A percentile compares a stretch with the other conserved stretches of the same genome.
These are phyloP conservation scores for Cylindrotheca fusiformis DNA, from an alignment of 108 stramenopile species.

Conservation along the genomic window DNA sequence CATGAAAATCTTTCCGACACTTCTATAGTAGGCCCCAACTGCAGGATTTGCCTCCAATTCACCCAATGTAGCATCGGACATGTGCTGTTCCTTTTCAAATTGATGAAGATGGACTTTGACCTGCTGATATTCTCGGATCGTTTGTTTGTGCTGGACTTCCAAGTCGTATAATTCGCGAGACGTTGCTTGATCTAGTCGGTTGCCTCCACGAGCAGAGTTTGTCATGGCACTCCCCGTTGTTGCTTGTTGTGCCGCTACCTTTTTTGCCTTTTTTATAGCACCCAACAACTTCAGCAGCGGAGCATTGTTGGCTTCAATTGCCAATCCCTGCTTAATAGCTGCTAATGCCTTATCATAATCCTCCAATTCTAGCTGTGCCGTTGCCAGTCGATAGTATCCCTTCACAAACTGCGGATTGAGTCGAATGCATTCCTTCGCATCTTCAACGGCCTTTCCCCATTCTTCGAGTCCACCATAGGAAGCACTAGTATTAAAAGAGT, in stretches of 20 bases:
- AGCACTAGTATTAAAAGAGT: conserved; percentile 44
- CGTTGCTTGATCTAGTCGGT: conserved; percentile 30
- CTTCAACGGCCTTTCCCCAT: conserved; percentile 64
- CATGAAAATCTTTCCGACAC: conserved; percentile 87
- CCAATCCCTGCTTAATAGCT: conserved; percentile 79
- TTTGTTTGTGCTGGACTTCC: conserved; percentile 60
- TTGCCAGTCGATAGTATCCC: conserved; percentile 90
- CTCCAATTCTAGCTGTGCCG: conserved; percentile 75
- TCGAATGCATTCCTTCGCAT: conserved; percentile 92
- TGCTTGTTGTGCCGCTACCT: conserved; percentile 34
- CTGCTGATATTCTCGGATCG: conserved; percentile 69
- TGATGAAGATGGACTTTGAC: conserved; percentile 60
- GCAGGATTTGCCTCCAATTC: conserved; percentile 63
- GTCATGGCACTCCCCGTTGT: conserved; percentile 6
- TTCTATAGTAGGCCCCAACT: conserved; percentile 55
- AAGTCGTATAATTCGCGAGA: conserved; percentile 81
- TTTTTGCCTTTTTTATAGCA: conserved; percentile 52
- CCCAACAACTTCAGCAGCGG: conserved; percentile 75
- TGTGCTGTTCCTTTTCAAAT: conserved; percentile 57
- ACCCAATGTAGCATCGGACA: conserved; percentile 57
- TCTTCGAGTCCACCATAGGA: conserved; percentile 76
- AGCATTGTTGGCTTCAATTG: conserved; percentile 73
- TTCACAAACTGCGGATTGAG: conserved; percentile 85
- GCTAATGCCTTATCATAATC: conserved; percentile 73
- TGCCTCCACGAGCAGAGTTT: neutral